phyloP scores from a whole-genome alignment of 768 basidiomycete species.

The Psilocybe tampanensis region DNA sequence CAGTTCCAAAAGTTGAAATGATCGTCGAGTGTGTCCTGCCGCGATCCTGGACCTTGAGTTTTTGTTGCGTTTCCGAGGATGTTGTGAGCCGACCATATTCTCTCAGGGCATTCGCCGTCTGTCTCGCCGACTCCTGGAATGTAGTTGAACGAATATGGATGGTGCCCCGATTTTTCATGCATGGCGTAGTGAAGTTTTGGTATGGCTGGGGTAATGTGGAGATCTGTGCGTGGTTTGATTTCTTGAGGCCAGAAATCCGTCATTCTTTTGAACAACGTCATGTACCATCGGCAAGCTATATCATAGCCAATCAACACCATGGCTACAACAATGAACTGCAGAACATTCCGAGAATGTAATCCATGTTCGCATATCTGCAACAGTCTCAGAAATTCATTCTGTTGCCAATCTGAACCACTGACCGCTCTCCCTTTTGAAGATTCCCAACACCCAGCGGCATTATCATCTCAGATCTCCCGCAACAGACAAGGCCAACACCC shows the following conservation, averaged over 20 bases:
- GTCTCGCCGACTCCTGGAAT: no score
- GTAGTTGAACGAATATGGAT: not conserved
- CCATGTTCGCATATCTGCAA: constrained; percentile 14
- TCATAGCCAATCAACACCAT: constrained; percentile 25
- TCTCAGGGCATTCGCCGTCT: no score
- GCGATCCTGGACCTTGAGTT: not conserved
- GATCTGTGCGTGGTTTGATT: not conserved
- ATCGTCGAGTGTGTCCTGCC: constrained; percentile 4
- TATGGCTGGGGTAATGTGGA: not conserved
- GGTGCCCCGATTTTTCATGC: not conserved
- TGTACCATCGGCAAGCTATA: constrained; percentile 31
- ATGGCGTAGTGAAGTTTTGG: constrained; percentile 3
- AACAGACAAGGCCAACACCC: constrained; percentile 25
- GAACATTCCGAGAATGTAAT: constrained; percentile 3
- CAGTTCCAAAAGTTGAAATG: constrained; percentile 6
- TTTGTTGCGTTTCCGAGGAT: not conserved
- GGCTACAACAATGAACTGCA: not conserved
- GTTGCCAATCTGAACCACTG: not conserved
- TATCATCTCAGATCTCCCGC: no score
- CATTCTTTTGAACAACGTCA: constrained; percentile 22
- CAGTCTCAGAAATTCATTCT: constrained; percentile 3
- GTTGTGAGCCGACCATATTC: not conserved
- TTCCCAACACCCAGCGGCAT: constrained; percentile 18
- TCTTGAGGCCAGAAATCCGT: not conserved
- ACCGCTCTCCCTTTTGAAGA: constrained; percentile 29